Evolutionary conservation across 2,329 filamentous ascomycete species (phyloP).

Genomic region (Trichoderma sp.): DNA sequence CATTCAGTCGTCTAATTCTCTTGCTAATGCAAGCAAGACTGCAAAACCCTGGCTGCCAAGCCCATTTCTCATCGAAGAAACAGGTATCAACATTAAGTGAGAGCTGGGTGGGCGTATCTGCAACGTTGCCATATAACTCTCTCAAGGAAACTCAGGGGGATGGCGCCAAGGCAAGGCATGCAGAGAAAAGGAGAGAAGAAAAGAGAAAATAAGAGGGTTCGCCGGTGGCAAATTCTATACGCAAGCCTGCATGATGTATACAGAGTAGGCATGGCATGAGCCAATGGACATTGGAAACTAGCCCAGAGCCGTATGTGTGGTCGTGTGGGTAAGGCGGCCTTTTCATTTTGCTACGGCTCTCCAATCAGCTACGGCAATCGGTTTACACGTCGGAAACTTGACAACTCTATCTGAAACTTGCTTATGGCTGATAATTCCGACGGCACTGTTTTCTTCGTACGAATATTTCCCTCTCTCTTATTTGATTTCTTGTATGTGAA

Average conservation of each 20-base stretch:
- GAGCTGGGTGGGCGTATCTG: background rate
- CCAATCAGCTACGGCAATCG: background rate
- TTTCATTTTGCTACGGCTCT: background rate
- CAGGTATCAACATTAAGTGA: background rate
- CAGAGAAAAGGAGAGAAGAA: background rate
- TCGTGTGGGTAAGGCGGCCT: slow-evolving; percentile 4
- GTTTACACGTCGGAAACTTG: background rate
- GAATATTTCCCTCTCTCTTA: background rate
- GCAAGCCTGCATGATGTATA: background rate
- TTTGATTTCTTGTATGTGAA: slow-evolving; percentile 2
- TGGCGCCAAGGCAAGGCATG: background rate
- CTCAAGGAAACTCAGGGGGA: background rate
- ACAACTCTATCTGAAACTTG: slow-evolving; percentile 24
- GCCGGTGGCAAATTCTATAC: slow-evolving; percentile 10
- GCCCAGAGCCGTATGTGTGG: background rate
- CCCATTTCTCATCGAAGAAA: background rate
- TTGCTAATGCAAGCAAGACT: background rate
- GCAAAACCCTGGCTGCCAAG: background rate
- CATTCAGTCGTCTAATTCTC: background rate
- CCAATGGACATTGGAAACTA: background rate
- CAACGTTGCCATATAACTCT: background rate
- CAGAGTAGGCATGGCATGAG: background rate
- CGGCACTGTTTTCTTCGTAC: background rate
- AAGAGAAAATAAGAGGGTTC: background rate
- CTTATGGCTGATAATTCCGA: background rate